phyloP scores from a whole-genome alignment of 2,329 filamentous ascomycete genomes.

The Ophiocordyceps camponoti-leonardi region DNA sequence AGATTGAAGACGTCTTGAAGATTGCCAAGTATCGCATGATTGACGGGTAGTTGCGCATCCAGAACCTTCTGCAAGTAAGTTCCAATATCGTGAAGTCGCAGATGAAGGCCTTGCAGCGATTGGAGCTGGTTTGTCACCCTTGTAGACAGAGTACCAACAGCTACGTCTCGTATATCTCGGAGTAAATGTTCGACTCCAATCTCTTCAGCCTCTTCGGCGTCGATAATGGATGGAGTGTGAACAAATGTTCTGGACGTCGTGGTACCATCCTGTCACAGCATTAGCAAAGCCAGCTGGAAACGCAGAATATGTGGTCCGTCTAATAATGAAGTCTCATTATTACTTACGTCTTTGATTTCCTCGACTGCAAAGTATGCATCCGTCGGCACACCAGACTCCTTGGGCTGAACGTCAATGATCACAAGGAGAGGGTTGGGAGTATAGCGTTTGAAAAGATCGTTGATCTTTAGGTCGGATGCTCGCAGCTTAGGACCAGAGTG shows the following conservation, averaged over 20 bases:
- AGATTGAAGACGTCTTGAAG: constrained; percentile 99
- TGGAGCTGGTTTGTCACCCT: constrained; percentile 96
- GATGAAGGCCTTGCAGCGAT: constrained; percentile 87
- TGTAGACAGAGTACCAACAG: constrained; percentile 89
- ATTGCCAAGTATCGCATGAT: constrained; percentile 92
- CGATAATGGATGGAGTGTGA: constrained; percentile 94
- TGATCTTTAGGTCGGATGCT: constrained; percentile 95
- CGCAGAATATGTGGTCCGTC: neutral
- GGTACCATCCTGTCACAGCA: constrained; percentile 61
- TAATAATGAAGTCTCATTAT: constrained; percentile 4
- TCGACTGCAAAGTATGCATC: constrained; percentile 99
- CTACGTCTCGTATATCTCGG: constrained; percentile 94
- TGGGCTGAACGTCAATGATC: constrained; percentile 96
- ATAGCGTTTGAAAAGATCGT: constrained; percentile 98
- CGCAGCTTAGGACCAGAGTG: constrained; percentile 94
- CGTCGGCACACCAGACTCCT: constrained; percentile 92
- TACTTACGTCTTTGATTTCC: constrained; percentile 90
- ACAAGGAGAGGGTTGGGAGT: constrained; percentile 90
- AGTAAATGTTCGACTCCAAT: constrained; percentile 97
- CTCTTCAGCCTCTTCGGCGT: constrained; percentile 96
- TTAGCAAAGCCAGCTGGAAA: neutral
- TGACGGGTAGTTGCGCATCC: constrained; percentile 80
- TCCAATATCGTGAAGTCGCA: constrained; percentile 87
- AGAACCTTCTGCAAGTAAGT: constrained; percentile 92
- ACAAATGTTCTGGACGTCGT: constrained; percentile 96